Evolutionary conservation across 495 filamentous ascomycete species (phyloP).

Genomic region (Alectoria sarmentosa): DNA sequence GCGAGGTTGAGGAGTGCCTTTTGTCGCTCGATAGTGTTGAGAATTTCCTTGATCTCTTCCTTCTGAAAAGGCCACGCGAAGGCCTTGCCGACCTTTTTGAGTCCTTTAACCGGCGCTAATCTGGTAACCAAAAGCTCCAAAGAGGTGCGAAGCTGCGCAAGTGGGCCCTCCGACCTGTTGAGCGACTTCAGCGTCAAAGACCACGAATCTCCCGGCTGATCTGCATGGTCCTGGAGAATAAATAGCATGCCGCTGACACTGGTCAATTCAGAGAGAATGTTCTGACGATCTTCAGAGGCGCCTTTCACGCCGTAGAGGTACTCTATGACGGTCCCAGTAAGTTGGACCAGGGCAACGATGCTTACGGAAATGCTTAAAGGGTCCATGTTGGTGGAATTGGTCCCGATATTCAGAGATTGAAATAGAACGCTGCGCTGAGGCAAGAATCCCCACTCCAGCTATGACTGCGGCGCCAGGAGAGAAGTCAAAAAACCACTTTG

Average conservation of each 20-base stretch:
- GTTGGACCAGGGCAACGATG: slow-evolving; percentile 4
- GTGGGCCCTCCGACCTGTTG: slow-evolving; percentile 5
- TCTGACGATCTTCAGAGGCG: background rate
- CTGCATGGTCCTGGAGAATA: background rate
- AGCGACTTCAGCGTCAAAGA: background rate
- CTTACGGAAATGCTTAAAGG: slow-evolving; percentile 10
- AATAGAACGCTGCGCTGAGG: too few species aligned
- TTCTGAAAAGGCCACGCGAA: slow-evolving; percentile 19
- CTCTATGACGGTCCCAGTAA: background rate
- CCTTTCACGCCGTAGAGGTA: slow-evolving; percentile 6
- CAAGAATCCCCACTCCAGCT: too few species aligned
- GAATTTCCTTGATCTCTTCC: slow-evolving; percentile 7
- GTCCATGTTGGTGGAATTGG: slow-evolving; percentile 8
- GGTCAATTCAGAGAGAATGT: background rate
- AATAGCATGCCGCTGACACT: background rate
- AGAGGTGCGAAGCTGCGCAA: slow-evolving; percentile 4
- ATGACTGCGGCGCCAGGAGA: too few species aligned
- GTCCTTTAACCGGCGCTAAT: background rate
- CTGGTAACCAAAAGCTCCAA: slow-evolving; percentile 3
- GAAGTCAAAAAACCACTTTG: too few species aligned
- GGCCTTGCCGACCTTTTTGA: background rate
- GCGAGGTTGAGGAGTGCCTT: slow-evolving; percentile 16
- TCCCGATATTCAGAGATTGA: too few species aligned
- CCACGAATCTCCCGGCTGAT: background rate
- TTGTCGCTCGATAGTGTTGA: slow-evolving; percentile 16